Percentiles rank a stretch among this genome's conserved stretches.
These are phyloP conservation scores for Xylaria sp. DNA, from an alignment of 2,329 filamentous ascomycete genomes.

Conservation along the genomic window DNA sequence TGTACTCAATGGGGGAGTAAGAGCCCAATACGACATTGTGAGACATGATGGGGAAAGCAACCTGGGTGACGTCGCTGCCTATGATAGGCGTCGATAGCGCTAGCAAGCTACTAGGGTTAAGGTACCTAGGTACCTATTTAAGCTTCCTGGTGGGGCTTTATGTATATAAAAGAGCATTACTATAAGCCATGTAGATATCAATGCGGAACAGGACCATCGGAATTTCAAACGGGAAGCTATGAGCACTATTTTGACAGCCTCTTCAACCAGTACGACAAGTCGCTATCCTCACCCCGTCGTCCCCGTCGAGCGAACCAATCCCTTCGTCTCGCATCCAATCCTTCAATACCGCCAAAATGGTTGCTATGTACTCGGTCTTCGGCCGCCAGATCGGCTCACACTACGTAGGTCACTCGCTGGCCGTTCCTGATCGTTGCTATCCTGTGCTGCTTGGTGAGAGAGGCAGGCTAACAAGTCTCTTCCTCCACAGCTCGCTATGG, in stretches of 20 bases:
- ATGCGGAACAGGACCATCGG: slow-evolving; percentile 35
- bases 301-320: slow-evolving; percentile 40
- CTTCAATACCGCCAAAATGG: slow-evolving; percentile 57
- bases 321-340: slow-evolving; percentile 41
- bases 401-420: slow-evolving; percentile 60
- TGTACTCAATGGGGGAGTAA: slow-evolving; percentile 4
- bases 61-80: not conserved
- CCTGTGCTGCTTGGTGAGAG: not conserved
- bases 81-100: too few relatives aligned
- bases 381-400: slow-evolving; percentile 71
- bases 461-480: slow-evolving; percentile 38
- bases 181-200: slow-evolving; percentile 31
- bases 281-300: slow-evolving; percentile 37
- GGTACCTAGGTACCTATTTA: not conserved
- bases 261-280: slow-evolving; percentile 39
- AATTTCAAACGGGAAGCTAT: slow-evolving; percentile 47
- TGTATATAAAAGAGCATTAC: slow-evolving; percentile 27
- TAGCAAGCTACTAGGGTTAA: not conserved
- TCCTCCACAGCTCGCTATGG: slow-evolving; percentile 65
- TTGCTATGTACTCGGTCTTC: slow-evolving; percentile 65
- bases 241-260: slow-evolving; percentile 49
- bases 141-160: not conserved
- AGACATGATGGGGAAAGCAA: not conserved
- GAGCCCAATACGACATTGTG: slow-evolving; percentile 1
- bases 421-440: not conserved